Conservation (phyloP, 345 rosid species). For the Lepidium aucheri region DNA sequence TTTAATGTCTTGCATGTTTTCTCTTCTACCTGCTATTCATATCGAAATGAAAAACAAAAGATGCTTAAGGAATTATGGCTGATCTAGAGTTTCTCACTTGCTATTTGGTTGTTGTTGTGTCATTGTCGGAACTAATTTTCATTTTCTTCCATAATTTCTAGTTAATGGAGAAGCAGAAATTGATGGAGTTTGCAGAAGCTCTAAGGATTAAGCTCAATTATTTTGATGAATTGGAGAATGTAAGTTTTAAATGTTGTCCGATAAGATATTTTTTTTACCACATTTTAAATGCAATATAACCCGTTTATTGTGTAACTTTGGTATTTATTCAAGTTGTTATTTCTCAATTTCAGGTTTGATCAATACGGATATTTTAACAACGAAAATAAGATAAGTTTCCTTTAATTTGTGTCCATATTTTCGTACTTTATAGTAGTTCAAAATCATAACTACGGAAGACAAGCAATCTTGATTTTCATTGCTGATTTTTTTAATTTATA, state of each 20-base stretch:
- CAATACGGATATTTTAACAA: no score
- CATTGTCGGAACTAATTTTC: background rate
- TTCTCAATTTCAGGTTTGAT: no score
- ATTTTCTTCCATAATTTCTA: slow-evolving; percentile 22
- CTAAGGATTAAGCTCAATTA: slow-evolving; percentile 85
- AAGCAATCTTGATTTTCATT: no score
- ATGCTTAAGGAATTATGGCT: background rate
- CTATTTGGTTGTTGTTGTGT: background rate
- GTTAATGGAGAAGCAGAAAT: slow-evolving; percentile 83
- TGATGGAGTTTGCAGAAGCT: slow-evolving; percentile 90
- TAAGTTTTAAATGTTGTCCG: slow-evolving; percentile 64
- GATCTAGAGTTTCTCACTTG: background rate
- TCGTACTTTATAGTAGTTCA: no score
- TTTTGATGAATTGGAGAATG: slow-evolving; percentile 99
- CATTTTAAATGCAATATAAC: no score
- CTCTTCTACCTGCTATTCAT: background rate
- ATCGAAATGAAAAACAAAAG: background rate
- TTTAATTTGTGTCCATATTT: no score
- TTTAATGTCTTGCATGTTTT: background rate
- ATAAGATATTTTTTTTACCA: slow-evolving; percentile 5
- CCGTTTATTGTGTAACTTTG: no score
- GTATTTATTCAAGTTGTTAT: no score
- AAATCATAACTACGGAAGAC: no score
- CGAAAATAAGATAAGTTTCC: no score
- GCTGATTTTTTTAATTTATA: no score